Percentiles rank a stretch among this genome's conserved stretches.
phyloP scores from a whole-genome alignment of 2,329 filamentous ascomycete genomes.

The Aureobasidium mangrovei region DNA sequence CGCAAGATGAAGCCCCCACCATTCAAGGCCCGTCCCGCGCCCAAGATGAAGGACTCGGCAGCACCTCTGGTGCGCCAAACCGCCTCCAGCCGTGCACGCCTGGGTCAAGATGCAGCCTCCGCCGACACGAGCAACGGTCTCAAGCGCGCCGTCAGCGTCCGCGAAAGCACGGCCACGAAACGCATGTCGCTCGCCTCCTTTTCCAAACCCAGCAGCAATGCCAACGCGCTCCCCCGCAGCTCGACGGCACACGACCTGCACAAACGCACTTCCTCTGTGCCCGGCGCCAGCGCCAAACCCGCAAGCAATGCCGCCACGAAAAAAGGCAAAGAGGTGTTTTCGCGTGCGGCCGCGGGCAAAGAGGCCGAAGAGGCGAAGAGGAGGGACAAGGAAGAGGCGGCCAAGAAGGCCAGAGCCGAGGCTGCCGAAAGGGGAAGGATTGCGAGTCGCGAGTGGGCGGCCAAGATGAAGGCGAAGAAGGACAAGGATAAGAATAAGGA shows the following conservation, averaged over 20 bases:
- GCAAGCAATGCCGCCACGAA: background rate
- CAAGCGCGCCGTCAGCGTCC: slow-evolving; percentile 22
- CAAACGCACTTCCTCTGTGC: slow-evolving; percentile 15
- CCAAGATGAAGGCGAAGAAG: slow-evolving; percentile 31
- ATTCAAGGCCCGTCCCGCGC: slow-evolving; percentile 42
- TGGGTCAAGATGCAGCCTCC: background rate
- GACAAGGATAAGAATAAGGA: background rate
- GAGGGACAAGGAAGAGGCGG: slow-evolving; percentile 40
- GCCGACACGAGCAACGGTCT: slow-evolving; percentile 22
- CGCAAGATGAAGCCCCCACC: slow-evolving; percentile 24
- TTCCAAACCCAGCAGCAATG: background rate
- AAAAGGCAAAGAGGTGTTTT: slow-evolving; percentile 40
- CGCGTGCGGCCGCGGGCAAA: slow-evolving; percentile 35
- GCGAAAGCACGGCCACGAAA: slow-evolving; percentile 8
- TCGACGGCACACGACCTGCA: slow-evolving; percentile 5
- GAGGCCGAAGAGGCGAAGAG: slow-evolving; percentile 33
- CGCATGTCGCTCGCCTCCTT: slow-evolving; percentile 10
- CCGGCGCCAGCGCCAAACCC: background rate
- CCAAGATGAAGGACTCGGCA: slow-evolving; percentile 19
- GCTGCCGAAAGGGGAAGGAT: slow-evolving; percentile 38
- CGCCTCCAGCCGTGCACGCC: slow-evolving; percentile 33
- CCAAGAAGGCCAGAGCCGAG: slow-evolving; percentile 37
- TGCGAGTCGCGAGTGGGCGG: slow-evolving; percentile 41
- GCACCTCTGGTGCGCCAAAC: slow-evolving; percentile 35
- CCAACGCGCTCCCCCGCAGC: slow-evolving; percentile 14